phyloP scores from a whole-genome alignment of 2,329 filamentous ascomycete species.

The Fusarium continuum region DNA sequence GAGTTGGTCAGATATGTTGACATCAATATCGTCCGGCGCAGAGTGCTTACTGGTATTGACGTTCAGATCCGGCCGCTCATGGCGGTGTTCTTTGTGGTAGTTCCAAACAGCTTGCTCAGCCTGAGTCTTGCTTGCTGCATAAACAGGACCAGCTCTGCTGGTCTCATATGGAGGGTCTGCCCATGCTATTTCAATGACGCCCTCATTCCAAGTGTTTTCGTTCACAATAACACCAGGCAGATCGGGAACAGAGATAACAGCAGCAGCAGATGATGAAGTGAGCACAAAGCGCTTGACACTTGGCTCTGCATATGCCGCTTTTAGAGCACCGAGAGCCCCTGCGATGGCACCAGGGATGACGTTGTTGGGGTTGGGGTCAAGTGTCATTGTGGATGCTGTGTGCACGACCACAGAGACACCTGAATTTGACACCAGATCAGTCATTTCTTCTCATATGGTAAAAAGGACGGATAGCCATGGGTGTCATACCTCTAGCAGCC shows the following conservation, averaged over 20 bases:
- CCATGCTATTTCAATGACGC: constrained; percentile 47
- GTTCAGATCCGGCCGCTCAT: constrained; percentile 41
- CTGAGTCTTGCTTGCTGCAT: constrained; percentile 52
- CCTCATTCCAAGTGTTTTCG: constrained; percentile 48
- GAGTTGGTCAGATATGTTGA: fast-evolving
- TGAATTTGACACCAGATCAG: neutral
- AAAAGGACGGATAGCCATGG: too few relatives aligned
- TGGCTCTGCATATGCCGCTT: constrained; percentile 47
- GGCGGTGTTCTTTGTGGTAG: constrained; percentile 39
- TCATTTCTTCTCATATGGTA: too few relatives aligned
- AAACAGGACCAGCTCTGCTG: constrained; percentile 44
- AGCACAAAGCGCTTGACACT: constrained; percentile 52
- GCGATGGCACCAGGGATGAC: constrained; percentile 50
- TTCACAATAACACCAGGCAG: constrained; percentile 1
- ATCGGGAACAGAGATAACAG: neutral
- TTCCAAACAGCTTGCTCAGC: constrained; percentile 52
- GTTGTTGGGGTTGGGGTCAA: constrained; percentile 50
- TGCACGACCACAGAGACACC: constrained; percentile 49
- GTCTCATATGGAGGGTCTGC: constrained; percentile 48
- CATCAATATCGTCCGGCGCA: fast-evolving
- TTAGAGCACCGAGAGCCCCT: constrained; percentile 45
- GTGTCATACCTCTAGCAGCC: constrained; percentile 42
- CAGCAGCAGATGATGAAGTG: constrained; percentile 28
- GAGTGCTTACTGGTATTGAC: constrained; percentile 37
- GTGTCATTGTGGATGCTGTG: constrained; percentile 48